Evolutionary conservation across 2,329 filamentous ascomycete species (phyloP).

Genomic region (Ophiostoma sp.): DNA sequence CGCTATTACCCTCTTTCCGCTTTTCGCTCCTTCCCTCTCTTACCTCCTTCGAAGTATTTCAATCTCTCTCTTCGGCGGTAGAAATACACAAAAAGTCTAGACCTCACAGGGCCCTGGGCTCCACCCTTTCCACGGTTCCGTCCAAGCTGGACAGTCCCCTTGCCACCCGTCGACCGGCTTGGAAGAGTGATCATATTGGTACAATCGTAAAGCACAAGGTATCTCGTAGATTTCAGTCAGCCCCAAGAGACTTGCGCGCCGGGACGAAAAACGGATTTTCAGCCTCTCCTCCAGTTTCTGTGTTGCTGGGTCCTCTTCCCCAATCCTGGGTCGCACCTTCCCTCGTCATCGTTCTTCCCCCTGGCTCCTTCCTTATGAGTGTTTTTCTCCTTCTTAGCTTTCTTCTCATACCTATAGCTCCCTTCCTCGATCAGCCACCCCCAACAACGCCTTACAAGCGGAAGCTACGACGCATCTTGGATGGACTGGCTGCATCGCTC

Average conservation of each 20-base stretch:
- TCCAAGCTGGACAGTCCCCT: background rate
- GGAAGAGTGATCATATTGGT: background rate
- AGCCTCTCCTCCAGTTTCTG: slow-evolving; percentile 9
- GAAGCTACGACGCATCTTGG: background rate
- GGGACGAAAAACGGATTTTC: slow-evolving; percentile 1
- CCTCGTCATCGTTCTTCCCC: background rate
- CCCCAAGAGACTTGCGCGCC: background rate
- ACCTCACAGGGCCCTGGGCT: background rate
- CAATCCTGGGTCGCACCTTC: background rate
- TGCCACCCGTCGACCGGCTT: background rate
- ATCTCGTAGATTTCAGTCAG: slow-evolving; percentile 7
- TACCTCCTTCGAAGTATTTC: background rate
- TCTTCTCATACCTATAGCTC: background rate
- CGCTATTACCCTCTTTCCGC: background rate
- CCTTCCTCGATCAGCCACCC: background rate
- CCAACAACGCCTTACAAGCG: background rate
- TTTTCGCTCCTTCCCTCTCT: background rate
- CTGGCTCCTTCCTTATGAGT: background rate
- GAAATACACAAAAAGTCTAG: background rate
- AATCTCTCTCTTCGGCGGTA: background rate
- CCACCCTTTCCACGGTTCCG: slow-evolving; percentile 5
- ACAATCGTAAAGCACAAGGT: background rate
- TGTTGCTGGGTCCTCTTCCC: background rate
- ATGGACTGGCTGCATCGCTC: background rate
- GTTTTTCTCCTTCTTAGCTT: background rate